A percentile compares a stretch with the other conserved stretches of the same genome.
Evolutionary conservation across 495 filamentous ascomycete species (phyloP).

Genomic region (Podospora anserina): DNA sequence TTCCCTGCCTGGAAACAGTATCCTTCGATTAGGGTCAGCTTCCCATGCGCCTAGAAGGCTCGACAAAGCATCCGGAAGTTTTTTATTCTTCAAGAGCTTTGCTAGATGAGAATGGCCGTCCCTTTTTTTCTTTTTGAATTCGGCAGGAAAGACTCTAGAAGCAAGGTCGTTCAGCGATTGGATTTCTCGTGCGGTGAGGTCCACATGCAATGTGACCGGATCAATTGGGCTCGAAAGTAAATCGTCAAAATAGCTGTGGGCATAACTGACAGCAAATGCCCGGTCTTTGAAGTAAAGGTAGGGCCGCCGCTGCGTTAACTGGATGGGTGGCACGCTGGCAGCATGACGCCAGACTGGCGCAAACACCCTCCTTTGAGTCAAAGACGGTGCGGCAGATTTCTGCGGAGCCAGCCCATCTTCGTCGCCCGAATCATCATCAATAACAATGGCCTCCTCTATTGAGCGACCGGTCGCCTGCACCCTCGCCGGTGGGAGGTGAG

Average conservation of each 20-base stretch:
- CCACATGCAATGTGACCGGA: conserved; percentile 35
- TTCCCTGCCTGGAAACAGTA: conserved; percentile 13
- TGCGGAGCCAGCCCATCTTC: not conserved
- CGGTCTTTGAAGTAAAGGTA: conserved; percentile 14
- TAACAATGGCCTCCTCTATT: not conserved
- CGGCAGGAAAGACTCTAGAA: conserved; percentile 7
- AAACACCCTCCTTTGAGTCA: not conserved
- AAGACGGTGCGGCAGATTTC: not conserved
- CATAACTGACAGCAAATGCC: conserved; percentile 20
- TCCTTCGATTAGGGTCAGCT: conserved; percentile 6
- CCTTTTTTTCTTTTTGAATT: not conserved
- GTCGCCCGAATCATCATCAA: not conserved
- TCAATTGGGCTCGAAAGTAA: not conserved
- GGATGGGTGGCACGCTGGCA: not conserved
- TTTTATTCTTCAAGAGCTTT: conserved; percentile 11
- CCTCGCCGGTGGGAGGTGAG: not conserved
- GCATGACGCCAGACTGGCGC: not conserved
- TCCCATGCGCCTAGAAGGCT: not conserved
- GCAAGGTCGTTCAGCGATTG: conserved; percentile 24
- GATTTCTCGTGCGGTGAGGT: conserved; percentile 52
- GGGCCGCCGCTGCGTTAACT: not conserved
- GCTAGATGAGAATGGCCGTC: conserved; percentile 28
- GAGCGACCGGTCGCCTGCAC: not conserved
- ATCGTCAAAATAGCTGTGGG: conserved; percentile 17
- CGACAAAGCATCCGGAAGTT: not conserved